A percentile compares a stretch with the other conserved stretches of the same genome.
Conservation (phyloP, 805 yeast genomes). For the Saccharomycopsis sp. region DNA sequence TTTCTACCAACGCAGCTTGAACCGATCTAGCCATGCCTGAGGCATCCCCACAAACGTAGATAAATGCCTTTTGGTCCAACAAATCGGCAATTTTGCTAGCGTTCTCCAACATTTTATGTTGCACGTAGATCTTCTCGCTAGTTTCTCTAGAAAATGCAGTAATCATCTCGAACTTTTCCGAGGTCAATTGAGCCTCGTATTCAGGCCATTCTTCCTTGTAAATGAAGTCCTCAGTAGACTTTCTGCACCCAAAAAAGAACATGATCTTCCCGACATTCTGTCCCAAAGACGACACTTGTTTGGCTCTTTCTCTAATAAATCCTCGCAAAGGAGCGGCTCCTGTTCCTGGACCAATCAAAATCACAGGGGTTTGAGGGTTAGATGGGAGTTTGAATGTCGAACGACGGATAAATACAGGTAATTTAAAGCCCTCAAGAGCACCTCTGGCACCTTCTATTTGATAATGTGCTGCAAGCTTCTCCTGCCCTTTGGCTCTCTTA, state of each 20-base stretch:
- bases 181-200: constrained; percentile 50
- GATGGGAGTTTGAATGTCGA: constrained; percentile 92
- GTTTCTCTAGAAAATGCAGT: constrained; percentile 86
- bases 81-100: constrained; percentile 34
- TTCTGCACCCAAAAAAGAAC: constrained; percentile 85
- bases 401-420: constrained; percentile 91
- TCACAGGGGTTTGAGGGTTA: constrained; percentile 74
- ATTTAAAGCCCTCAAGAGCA: constrained; percentile 38
- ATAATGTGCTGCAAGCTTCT: constrained; percentile 39
- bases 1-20: constrained; percentile 56
- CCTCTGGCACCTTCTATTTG: constrained; percentile 82
- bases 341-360: constrained; percentile 96
- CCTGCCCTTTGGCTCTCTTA: constrained; percentile 28
- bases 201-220: constrained; percentile 88
- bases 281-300: constrained; percentile 40
- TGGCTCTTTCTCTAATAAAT: constrained; percentile 81
- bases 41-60: constrained; percentile 98
- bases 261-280: constrained; percentile 62
- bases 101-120: constrained; percentile 59
- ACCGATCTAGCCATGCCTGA: constrained; percentile 94
- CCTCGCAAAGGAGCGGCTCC: constrained; percentile 99
- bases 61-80: constrained; percentile 72
- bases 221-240: constrained; percentile 68
- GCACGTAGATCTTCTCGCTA: constrained; percentile 68
- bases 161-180: constrained; percentile 55